Percentiles rank a stretch among this genome's conserved stretches.
phyloP scores from a whole-genome alignment of 2,329 filamentous ascomycete species.

The Colletotrichum echinochloae region DNA sequence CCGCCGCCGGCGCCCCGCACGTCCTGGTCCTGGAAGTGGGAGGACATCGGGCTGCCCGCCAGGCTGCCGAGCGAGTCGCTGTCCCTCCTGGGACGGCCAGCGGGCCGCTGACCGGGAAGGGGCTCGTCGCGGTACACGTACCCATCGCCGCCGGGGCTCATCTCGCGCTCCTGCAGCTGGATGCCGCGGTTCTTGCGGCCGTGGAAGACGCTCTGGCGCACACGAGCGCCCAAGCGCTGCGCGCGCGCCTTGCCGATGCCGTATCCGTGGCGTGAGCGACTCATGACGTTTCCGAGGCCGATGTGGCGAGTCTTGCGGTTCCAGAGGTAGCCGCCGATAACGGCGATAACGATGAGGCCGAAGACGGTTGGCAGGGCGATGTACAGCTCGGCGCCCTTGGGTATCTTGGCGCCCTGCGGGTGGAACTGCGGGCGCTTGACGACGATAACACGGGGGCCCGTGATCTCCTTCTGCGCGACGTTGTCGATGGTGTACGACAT shows the following conservation, averaged over 20 bases:
- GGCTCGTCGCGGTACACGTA: constrained; percentile 53
- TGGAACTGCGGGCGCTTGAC: constrained; percentile 50
- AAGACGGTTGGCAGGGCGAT: constrained; percentile 66
- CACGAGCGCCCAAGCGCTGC: constrained; percentile 48
- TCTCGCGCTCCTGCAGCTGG: constrained; percentile 50
- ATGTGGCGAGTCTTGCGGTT: constrained; percentile 64
- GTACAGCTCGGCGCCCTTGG: constrained; percentile 57
- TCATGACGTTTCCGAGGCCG: constrained; percentile 64
- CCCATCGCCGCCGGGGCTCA: constrained; percentile 39
- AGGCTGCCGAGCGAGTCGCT: constrained; percentile 64
- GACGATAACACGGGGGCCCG: constrained; percentile 58
- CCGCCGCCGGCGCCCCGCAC: constrained; percentile 44
- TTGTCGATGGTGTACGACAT: constrained; percentile 51
- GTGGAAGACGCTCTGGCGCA: constrained; percentile 47
- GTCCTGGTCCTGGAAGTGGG: constrained; percentile 54
- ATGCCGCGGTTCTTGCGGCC: constrained; percentile 54
- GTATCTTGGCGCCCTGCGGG: constrained; percentile 48
- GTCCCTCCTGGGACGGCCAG: constrained; percentile 51
- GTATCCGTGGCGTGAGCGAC: constrained; percentile 59
- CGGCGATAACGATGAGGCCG: constrained; percentile 59
- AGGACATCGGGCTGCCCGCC: constrained; percentile 59
- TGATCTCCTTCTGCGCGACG: constrained; percentile 49
- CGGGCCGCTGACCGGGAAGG: constrained; percentile 37
- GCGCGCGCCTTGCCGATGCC: constrained; percentile 54
- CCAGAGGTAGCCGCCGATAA: constrained; percentile 67